Evolutionary conservation across 768 basidiomycete genomes (phyloP).

Genomic region (Hirschioporus abietinus): DNA sequence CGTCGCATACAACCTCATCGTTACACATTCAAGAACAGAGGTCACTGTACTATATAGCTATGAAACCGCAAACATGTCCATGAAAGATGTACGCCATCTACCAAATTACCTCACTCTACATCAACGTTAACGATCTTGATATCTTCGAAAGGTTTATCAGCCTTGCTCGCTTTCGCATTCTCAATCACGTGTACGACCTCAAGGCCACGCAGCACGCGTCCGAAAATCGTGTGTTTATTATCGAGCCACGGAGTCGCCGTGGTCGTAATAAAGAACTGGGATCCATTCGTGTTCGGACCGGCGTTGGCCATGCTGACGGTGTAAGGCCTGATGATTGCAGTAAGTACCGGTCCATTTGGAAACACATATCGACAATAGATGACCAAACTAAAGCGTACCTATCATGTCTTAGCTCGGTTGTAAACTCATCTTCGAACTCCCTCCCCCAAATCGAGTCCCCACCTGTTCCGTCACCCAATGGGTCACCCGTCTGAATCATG

Average conservation of each 20-base stretch:
- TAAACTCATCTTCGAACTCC: conserved; percentile 93
- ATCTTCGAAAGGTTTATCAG: conserved; percentile 88
- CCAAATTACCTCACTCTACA: conserved; percentile 43
- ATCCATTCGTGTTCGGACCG: conserved; percentile 86
- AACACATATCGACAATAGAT: conserved; percentile 3
- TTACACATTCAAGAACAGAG: neutral
- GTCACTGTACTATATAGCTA: neutral
- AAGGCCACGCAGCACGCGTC: conserved; percentile 78
- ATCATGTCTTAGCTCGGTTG: conserved; percentile 85
- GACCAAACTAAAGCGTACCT: conserved; percentile 42
- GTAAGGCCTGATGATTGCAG: conserved; percentile 60
- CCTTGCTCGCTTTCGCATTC: conserved; percentile 79
- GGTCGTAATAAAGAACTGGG: conserved; percentile 98
- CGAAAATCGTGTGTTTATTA: conserved; percentile 90
- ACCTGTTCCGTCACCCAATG: conserved; percentile 91
- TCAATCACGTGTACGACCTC: conserved; percentile 92
- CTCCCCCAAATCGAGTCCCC: conserved; percentile 86
- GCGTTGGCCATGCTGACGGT: conserved; percentile 95
- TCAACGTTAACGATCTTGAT: conserved; percentile 85
- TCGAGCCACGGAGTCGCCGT: conserved; percentile 92
- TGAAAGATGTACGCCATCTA: neutral
- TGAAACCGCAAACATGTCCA: neutral
- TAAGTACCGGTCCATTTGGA: conserved; percentile 3
- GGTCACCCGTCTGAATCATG: conserved; percentile 97
- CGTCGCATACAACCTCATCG: neutral